These are phyloP conservation scores for carrot (Daucus carota) DNA, from an alignment of 129 eudicot genomes.

Conservation along the genomic window DH1_v3.0 NC_030386.2:15389001-15389500, in stretches of 20 bases:
- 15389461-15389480: constrained; percentile 61
- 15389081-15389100: constrained; percentile 88
- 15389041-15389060: constrained; percentile 85
- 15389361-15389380: constrained; percentile 80
- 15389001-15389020: constrained; percentile 97
- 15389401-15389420: constrained; percentile 65
- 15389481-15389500: constrained; percentile 69
- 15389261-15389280: constrained; percentile 71
- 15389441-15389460: constrained; percentile 59
- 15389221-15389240: constrained; percentile 75
- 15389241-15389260: constrained; percentile 66
- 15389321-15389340: constrained; percentile 89
- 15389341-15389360: constrained; percentile 76
- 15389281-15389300: constrained; percentile 62
- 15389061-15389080: constrained; percentile 66
- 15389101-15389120: background rate
- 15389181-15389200: constrained; percentile 54
- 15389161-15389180: background rate
- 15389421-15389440: constrained; percentile 39
- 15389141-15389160: background rate
- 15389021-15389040: constrained; percentile 80
- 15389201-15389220: constrained; percentile 70
- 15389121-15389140: background rate
- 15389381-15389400: constrained; percentile 84
- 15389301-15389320: constrained; percentile 65